phyloP scores from a whole-genome alignment of 768 basidiomycete species.

The Hypholoma sublateritium region DNA sequence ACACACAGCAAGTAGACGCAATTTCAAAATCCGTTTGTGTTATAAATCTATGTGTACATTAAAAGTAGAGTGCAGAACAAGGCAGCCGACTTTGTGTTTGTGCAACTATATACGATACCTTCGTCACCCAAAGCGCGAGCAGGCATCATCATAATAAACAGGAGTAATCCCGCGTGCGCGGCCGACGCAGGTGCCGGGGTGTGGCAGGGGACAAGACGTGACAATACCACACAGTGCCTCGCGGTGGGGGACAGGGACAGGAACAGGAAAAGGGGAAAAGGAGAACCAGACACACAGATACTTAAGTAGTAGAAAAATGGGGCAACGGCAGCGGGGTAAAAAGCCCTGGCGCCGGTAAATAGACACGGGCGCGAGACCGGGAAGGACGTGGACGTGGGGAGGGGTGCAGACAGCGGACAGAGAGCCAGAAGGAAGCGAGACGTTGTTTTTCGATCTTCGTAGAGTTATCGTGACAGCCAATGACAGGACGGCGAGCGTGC shows the following conservation, averaged over 20 bases:
- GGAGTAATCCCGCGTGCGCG: not conserved
- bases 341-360: not conserved
- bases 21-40: too few relatives aligned
- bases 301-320: not conserved
- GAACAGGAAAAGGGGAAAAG: conserved; percentile 1
- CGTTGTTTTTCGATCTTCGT: not conserved
- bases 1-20: too few relatives aligned
- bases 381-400: too few relatives aligned
- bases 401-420: too few relatives aligned
- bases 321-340: not conserved
- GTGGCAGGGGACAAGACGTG: not conserved
- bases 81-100: not conserved
- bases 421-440: not conserved
- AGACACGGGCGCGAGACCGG: not conserved
- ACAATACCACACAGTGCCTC: not conserved
- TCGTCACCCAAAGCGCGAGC: not conserved
- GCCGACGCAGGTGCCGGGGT: not conserved
- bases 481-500: not conserved
- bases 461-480: not conserved
- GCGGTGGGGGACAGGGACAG: not conserved
- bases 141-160: not conserved
- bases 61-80: not conserved
- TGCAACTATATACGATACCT: not conserved
- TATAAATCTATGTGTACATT: not conserved
- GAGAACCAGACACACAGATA: not conserved